A percentile compares a stretch with the other conserved stretches of the same genome.
Conservation (phyloP, 108 stramenopile genomes). For the Pseudonitzschia multiseries region DNA sequence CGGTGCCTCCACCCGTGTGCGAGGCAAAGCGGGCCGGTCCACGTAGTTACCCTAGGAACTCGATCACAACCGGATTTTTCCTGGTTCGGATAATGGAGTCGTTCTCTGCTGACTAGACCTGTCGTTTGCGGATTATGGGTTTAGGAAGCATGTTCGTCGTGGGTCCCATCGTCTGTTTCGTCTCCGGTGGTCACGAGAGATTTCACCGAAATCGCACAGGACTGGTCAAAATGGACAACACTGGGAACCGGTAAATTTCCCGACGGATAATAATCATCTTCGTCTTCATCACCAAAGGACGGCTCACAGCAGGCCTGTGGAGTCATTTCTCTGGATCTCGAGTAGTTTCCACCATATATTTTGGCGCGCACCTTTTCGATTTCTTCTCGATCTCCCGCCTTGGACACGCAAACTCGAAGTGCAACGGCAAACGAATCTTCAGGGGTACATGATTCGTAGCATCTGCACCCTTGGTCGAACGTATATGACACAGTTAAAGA, state of each 20-base stretch:
- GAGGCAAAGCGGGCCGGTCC: too few species aligned
- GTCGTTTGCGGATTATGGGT: too few species aligned
- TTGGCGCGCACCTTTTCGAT: slow-evolving; percentile 35
- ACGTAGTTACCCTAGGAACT: too few species aligned
- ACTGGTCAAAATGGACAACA: slow-evolving; percentile 22
- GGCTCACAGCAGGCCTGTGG: slow-evolving; percentile 11
- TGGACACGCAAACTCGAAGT: slow-evolving; percentile 35
- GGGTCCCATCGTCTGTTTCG: slow-evolving; percentile 8
- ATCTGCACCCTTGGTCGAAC: slow-evolving; percentile 20
- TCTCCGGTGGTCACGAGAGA: slow-evolving; percentile 24
- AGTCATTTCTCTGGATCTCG: background rate
- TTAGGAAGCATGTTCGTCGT: too few species aligned
- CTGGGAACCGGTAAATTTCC: slow-evolving; percentile 16
- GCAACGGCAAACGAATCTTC: slow-evolving; percentile 15
- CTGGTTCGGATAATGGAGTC: too few species aligned
- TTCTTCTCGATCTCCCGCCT: slow-evolving; percentile 33
- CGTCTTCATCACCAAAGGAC: slow-evolving; percentile 12
- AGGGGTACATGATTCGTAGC: slow-evolving; percentile 34
- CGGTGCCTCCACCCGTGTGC: too few species aligned
- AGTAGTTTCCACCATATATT: slow-evolving; percentile 27
- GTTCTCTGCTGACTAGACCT: too few species aligned
- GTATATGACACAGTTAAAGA: slow-evolving; percentile 43
- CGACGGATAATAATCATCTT: background rate
- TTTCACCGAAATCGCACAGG: slow-evolving; percentile 9
- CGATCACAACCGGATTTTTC: too few species aligned